These are phyloP conservation scores for Pseudocercospora macadamiae DNA, from an alignment of 2,329 filamentous ascomycete genomes.

Conservation along the genomic window DNA sequence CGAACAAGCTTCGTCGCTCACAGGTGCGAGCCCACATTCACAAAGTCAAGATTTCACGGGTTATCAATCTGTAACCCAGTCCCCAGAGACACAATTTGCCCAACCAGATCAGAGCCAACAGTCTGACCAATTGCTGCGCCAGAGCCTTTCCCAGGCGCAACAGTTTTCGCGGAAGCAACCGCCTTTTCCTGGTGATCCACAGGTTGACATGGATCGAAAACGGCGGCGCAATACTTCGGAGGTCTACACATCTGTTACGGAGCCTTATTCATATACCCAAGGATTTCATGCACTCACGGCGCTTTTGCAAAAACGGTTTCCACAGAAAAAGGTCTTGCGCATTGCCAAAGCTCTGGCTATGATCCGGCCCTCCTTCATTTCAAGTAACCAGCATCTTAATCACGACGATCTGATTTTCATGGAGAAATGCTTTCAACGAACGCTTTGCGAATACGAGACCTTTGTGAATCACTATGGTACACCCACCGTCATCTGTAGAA, in stretches of 20 bases:
- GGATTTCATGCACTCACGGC: constrained; percentile 88
- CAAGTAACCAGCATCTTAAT: constrained; percentile 86
- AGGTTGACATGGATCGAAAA: constrained; percentile 43
- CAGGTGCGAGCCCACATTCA: constrained; percentile 61
- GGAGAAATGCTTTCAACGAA: constrained; percentile 95
- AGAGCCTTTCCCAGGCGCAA: constrained; percentile 38
- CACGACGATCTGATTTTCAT: constrained; percentile 91
- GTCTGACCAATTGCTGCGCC: constrained; percentile 34
- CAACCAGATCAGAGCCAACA: constrained; percentile 36
- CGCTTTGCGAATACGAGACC: constrained; percentile 89
- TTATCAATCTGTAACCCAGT: constrained; percentile 38
- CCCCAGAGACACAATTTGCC: constrained; percentile 37
- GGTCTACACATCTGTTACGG: constrained; percentile 86
- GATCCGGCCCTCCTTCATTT: constrained; percentile 90
- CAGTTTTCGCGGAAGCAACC: constrained; percentile 33
- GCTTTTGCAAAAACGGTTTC: constrained; percentile 77
- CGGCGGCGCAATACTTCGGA: constrained; percentile 72
- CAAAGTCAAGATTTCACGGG: constrained; percentile 53
- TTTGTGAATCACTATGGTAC: constrained; percentile 87
- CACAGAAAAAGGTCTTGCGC: constrained; percentile 72
- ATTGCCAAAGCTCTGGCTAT: constrained; percentile 87
- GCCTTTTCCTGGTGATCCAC: constrained; percentile 36
- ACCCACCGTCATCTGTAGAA: constrained; percentile 86
- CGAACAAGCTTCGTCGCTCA: constrained; percentile 58
- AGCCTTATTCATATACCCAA: constrained; percentile 87